Evolutionary conservation across 108 stramenopile species (phyloP).

Genomic region (Skeletonema marinoi): DNA sequence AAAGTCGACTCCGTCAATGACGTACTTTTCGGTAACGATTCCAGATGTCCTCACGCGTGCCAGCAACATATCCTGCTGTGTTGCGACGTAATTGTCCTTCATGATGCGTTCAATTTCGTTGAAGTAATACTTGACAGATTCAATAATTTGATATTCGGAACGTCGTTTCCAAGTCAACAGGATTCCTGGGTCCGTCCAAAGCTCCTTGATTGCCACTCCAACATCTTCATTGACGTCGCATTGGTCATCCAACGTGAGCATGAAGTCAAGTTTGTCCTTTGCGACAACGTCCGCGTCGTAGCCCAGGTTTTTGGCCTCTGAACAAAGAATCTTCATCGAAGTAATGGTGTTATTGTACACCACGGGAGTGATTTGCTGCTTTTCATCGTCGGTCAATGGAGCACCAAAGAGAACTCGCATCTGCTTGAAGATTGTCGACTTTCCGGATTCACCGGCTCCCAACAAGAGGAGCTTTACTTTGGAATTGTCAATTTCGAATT

Average conservation of each 20-base stretch:
- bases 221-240: slow-evolving; percentile 53
- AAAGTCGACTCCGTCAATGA: slow-evolving; percentile 89
- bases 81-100: slow-evolving; percentile 70
- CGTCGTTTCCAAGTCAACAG: slow-evolving; percentile 76
- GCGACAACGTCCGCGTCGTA: slow-evolving; percentile 46
- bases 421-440: slow-evolving; percentile 98
- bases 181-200: slow-evolving; percentile 66
- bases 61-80: slow-evolving; percentile 94
- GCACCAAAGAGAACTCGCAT: slow-evolving; percentile 87
- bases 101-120: slow-evolving; percentile 76
- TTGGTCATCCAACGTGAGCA: slow-evolving; percentile 43
- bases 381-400: slow-evolving; percentile 78
- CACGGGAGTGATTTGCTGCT: slow-evolving; percentile 83
- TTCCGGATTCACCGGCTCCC: slow-evolving; percentile 99
- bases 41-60: slow-evolving; percentile 97
- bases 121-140: slow-evolving; percentile 81
- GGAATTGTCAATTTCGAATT: slow-evolving; percentile 43
- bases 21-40: slow-evolving; percentile 88
- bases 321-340: slow-evolving; percentile 80
- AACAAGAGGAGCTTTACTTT: slow-evolving; percentile 97
- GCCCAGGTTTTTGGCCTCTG: slow-evolving; percentile 66
- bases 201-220: slow-evolving; percentile 58
- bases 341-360: slow-evolving; percentile 81
- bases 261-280: slow-evolving; percentile 47
- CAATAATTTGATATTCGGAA: slow-evolving; percentile 77